Conservation (phyloP, 1,284 basidiomycete species). For the Sporisorium reilianum region DNA sequence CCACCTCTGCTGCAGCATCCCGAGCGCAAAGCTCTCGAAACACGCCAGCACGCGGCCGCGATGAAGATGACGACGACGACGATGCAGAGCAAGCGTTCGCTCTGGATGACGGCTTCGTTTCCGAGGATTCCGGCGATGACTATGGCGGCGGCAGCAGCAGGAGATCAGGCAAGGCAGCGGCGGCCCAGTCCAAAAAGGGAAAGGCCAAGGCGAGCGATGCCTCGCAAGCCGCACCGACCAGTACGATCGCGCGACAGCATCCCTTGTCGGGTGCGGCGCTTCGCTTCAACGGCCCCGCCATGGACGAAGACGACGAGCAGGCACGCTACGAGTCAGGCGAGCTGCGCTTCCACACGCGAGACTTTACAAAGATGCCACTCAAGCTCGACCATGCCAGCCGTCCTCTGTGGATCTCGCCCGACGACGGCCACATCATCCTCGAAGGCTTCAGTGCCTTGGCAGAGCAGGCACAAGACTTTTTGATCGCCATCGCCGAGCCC, state of each 20-base stretch:
- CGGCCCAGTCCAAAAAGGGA: slow-evolving; percentile 16
- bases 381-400: slow-evolving; percentile 66
- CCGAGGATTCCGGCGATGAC: slow-evolving; percentile 50
- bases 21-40: slow-evolving; percentile 32
- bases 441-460: slow-evolving; percentile 79
- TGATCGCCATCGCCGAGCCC: slow-evolving; percentile 97
- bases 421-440: slow-evolving; percentile 67
- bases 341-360: slow-evolving; percentile 80
- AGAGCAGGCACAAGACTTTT: slow-evolving; percentile 97
- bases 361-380: slow-evolving; percentile 65
- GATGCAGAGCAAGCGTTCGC: slow-evolving; percentile 39
- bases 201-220: slow-evolving; percentile 10
- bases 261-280: slow-evolving; percentile 49
- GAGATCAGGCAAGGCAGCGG: slow-evolving; percentile 7
- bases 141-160: slow-evolving; percentile 23
- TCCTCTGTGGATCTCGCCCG: slow-evolving; percentile 68
- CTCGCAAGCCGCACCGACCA: slow-evolving; percentile 6
- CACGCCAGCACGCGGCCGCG: slow-evolving; percentile 13
- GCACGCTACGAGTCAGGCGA: slow-evolving; percentile 41
- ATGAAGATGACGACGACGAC: slow-evolving; percentile 34
- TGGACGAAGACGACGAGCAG: slow-evolving; percentile 50
- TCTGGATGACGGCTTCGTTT: slow-evolving; percentile 40
- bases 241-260: slow-evolving; percentile 37
- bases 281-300: slow-evolving; percentile 37
- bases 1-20: slow-evolving; percentile 35